Evolutionary conservation across 768 basidiomycete genomes (phyloP).

Genomic region (Kondoa subrosea): DNA sequence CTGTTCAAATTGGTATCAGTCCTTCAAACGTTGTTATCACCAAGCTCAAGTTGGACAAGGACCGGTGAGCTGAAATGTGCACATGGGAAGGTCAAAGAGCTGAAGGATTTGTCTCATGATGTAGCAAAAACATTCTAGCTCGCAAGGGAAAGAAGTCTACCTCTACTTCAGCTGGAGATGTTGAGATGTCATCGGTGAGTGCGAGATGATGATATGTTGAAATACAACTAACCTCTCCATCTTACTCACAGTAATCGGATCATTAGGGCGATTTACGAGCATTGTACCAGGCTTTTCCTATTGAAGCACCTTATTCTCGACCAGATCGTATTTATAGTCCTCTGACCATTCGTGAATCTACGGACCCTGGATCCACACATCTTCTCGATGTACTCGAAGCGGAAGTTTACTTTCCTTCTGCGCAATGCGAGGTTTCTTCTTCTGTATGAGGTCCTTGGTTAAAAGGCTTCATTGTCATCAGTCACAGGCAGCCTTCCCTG

Average conservation of each 20-base stretch:
- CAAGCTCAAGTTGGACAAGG: slow-evolving; percentile 75
- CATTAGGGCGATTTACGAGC: background rate
- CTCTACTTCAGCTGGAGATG: background rate
- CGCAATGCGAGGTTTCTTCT: background rate
- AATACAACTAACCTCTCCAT: background rate
- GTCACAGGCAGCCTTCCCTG: too few relatives aligned
- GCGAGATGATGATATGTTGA: background rate
- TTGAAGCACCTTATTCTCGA: too few relatives aligned
- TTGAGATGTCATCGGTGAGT: background rate
- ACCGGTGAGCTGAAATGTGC: slow-evolving; percentile 27
- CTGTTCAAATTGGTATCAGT: slow-evolving; percentile 83
- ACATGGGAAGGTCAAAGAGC: background rate
- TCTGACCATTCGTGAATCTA: too few relatives aligned
- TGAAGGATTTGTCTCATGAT: background rate
- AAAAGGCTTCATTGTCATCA: background rate
- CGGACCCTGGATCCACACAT: too few relatives aligned
- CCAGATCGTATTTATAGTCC: too few relatives aligned
- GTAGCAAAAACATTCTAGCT: background rate
- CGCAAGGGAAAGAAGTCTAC: background rate
- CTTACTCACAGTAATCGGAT: background rate
- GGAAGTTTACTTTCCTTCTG: background rate
- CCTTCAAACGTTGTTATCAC: slow-evolving; percentile 92
- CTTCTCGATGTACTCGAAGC: too few relatives aligned
- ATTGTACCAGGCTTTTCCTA: background rate
- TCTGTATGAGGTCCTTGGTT: background rate